phyloP scores from a whole-genome alignment of 1,139 yeast genomes.

The Yamadazyma buinensis region DNA sequence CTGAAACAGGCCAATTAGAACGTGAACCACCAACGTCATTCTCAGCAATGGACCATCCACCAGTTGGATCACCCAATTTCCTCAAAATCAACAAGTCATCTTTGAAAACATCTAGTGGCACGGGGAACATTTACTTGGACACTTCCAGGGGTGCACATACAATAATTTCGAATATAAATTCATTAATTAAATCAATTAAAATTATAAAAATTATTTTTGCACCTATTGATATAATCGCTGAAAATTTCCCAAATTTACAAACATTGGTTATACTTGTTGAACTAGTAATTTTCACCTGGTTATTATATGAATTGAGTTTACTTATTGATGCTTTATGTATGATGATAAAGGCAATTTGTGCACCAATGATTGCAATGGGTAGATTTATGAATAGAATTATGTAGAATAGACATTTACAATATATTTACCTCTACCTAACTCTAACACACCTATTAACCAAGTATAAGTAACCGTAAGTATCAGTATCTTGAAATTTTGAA shows the following conservation, averaged over 20 bases:
- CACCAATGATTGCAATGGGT: constrained; percentile 48
- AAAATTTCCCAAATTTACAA: constrained; percentile 37
- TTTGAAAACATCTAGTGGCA: neutral
- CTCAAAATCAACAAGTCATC: neutral
- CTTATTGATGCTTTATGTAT: constrained; percentile 45
- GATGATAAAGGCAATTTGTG: constrained; percentile 47
- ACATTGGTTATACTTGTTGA: constrained; percentile 38
- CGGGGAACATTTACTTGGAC: constrained; percentile 7
- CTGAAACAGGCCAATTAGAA: constrained; percentile 31
- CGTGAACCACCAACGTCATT: constrained; percentile 31
- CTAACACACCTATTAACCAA: too few species aligned
- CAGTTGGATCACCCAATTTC: constrained; percentile 1
- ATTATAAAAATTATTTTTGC: constrained; percentile 38
- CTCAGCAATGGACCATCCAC: constrained; percentile 16
- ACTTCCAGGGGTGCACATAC: constrained; percentile 16
- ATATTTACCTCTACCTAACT: too few species aligned
- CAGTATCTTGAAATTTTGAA: too few species aligned
- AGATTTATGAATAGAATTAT: constrained; percentile 41
- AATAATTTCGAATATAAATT: constrained; percentile 28
- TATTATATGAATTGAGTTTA: constrained; percentile 40
- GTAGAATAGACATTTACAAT: too few species aligned
- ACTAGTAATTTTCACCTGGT: constrained; percentile 39
- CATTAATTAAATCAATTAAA: constrained; percentile 33
- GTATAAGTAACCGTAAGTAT: too few species aligned
- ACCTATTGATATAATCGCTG: constrained; percentile 41